phyloP scores from a whole-genome alignment of 345 rosid species.

The Arabidopsis suecica region DNA sequence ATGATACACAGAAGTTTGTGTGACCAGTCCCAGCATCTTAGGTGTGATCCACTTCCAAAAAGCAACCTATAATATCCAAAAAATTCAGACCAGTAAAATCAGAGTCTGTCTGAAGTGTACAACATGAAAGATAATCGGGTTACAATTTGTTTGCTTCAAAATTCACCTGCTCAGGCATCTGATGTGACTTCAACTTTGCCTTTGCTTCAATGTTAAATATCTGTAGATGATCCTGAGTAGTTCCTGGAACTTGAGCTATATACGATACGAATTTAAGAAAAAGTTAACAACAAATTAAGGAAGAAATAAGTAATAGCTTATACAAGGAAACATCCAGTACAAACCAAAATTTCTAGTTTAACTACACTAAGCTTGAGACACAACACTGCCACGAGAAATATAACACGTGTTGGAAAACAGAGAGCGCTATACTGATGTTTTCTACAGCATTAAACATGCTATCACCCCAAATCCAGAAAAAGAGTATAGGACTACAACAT shows the following conservation, averaged over 20 bases:
- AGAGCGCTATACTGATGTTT: not conserved
- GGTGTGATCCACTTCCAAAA: constrained; percentile 99
- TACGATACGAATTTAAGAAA: constrained; percentile 26
- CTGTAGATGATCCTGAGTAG: constrained; percentile 97
- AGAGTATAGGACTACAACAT: constrained; percentile 21
- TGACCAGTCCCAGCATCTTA: constrained; percentile 94
- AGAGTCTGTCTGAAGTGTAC: not conserved
- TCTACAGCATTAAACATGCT: constrained; percentile 9
- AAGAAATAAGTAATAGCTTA: constrained; percentile 18
- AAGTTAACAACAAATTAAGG: constrained; percentile 27
- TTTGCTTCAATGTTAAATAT: constrained; percentile 98
- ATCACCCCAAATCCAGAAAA: constrained; percentile 4
- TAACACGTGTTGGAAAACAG: constrained; percentile 10
- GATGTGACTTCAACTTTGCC: constrained; percentile 93
- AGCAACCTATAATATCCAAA: constrained; percentile 64
- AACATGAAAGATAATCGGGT: constrained; percentile 16
- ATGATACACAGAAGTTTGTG: constrained; percentile 90
- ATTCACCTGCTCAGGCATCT: constrained; percentile 97
- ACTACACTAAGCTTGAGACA: constrained; percentile 27
- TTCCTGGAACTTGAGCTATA: constrained; percentile 97
- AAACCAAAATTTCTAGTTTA: not conserved
- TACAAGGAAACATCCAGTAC: constrained; percentile 24
- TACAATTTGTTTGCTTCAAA: constrained; percentile 16
- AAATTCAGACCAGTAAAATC: constrained; percentile 15
- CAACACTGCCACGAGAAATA: constrained; percentile 12